These are phyloP conservation scores for Adenanthera pavonina DNA, from an alignment of 306 rosid species.

Conservation along the genomic window DNA sequence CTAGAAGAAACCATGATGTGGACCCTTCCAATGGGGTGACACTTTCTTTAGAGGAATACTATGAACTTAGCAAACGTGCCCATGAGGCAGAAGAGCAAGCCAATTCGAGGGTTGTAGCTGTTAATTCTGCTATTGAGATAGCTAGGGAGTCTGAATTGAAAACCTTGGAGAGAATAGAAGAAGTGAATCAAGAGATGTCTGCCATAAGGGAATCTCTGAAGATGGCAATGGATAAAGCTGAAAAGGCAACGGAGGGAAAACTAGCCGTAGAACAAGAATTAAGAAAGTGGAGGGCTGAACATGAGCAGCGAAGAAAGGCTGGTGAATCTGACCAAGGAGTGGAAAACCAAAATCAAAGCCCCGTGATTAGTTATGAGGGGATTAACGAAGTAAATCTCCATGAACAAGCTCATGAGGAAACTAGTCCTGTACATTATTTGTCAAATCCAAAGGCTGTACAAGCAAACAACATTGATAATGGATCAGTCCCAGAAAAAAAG, in stretches of 20 bases:
- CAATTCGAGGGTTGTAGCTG: conserved; percentile 61
- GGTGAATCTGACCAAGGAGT: conserved; percentile 53
- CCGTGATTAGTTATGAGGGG: conserved; percentile 52
- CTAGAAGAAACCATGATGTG: conserved; percentile 46
- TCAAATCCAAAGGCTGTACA: conserved; percentile 53
- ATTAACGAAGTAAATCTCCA: conserved; percentile 45
- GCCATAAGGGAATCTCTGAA: conserved; percentile 69
- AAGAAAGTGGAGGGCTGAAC: conserved; percentile 91
- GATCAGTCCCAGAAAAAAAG: conserved; percentile 59
- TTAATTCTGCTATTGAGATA: conserved; percentile 65
- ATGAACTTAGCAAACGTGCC: conserved; percentile 80
- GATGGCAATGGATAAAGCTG: conserved; percentile 82
- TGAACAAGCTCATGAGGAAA: conserved; percentile 35
- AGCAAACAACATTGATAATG: conserved; percentile 41
- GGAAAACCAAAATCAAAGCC: conserved; percentile 47
- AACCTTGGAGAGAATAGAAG: conserved; percentile 75
- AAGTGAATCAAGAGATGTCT: conserved; percentile 71
- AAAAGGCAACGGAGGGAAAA: conserved; percentile 93
- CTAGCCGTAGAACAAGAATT: conserved; percentile 84
- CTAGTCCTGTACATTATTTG: conserved; percentile 34
- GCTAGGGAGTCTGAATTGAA: conserved; percentile 78
- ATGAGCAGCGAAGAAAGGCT: conserved; percentile 67
- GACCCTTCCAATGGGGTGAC: conserved; percentile 66
- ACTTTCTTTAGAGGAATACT: conserved; percentile 80
- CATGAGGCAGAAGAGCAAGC: conserved; percentile 86